Base-by-base conservation (phyloP, 1,139 yeast species). In the Geotrichum candidum region DNA sequence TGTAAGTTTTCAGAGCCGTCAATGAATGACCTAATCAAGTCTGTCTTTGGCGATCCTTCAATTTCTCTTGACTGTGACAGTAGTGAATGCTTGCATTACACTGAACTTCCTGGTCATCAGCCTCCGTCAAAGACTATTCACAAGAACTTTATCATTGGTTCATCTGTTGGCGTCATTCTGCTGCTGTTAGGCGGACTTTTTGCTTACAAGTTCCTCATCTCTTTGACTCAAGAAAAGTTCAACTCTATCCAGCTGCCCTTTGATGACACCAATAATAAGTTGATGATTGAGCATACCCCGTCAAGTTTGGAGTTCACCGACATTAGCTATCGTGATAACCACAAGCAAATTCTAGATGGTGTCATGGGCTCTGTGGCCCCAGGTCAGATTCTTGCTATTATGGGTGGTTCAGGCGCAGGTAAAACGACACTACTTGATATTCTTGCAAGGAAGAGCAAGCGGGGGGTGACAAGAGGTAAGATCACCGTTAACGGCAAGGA, bases 391-490 rank as follows among this genome's bases (percentile, higher is more conserved):
- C 73, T 92, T 72, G 98, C 99, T 0, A 91, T 94, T 50, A 90
- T 94, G 96, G 99, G 99, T 53, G 97, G 97, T 2, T 91, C 97
- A 0, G 99, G 99, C 59, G 98, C 98, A 11, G 99, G 99, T 63
- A 94, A 94, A 72, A 92, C 99, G 0, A 94, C 99, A 0, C 76
- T 94, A 54, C 77, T 94, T 63, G 99, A 94, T 72, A 90, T 94
- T 61, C 77, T 94, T 63, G 98, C 98, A 0, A 88, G 87, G 57
- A 94, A 94, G 71, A 84, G 86, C 69, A 94, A 94, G 72, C 82
- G 85, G 51, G 99, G 99, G 1, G 67, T 68, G 0, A 81, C 84
- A 9, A 66, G 78, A 0, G 97, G 97, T 18, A 74, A 78, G 2
- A 83, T 92, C 29, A 83, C 80, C 66, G 84, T 91, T 38, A 94